phyloP scores from a whole-genome alignment of 441 rosid genomes.

The Geranium incanum region DNA sequence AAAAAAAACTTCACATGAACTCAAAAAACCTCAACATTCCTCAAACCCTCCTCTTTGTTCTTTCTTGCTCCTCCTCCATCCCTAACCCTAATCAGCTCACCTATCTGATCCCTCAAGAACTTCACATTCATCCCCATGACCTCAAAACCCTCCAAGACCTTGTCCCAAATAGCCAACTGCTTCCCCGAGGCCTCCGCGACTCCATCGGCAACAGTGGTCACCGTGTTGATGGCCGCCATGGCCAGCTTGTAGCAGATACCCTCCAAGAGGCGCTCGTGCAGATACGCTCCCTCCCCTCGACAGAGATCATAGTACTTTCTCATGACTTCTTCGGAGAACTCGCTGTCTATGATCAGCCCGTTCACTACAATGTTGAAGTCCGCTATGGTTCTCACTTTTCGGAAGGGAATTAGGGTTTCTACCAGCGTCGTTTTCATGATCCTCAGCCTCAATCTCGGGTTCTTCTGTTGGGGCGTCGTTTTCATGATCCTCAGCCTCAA shows the following conservation, averaged over 20 bases:
- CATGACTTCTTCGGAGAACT: constrained; percentile 26
- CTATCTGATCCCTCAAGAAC: constrained; percentile 24
- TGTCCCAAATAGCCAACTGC: constrained; percentile 28
- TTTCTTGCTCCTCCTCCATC: constrained; percentile 18
- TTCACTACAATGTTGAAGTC: constrained; percentile 30
- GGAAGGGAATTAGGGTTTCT: constrained; percentile 20
- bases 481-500: constrained; percentile 18
- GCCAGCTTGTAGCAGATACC: constrained; percentile 33
- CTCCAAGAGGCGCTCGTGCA: constrained; percentile 31
- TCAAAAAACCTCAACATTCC: constrained; percentile 14
- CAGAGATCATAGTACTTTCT: constrained; percentile 41
- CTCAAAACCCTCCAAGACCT: constrained; percentile 29
- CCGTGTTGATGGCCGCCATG: constrained; percentile 37
- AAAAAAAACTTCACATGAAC: no score
- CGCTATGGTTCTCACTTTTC: constrained; percentile 24
- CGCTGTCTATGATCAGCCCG: constrained; percentile 30
- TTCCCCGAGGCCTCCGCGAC: constrained; percentile 27
- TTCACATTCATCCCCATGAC: constrained; percentile 36
- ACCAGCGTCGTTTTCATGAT: constrained; percentile 21
- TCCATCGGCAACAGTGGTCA: constrained; percentile 37
- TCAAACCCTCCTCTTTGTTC: constrained; percentile 21
- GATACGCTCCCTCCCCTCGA: constrained; percentile 28
- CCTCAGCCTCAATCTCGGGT: constrained; percentile 18
- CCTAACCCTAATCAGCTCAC: constrained; percentile 25
- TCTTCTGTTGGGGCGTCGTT: constrained; percentile 16